A percentile compares a stretch with the other conserved stretches of the same genome.
Conservation (phyloP, 2,329 filamentous ascomycete species). For the Scolecobasidium constrictum region DNA sequence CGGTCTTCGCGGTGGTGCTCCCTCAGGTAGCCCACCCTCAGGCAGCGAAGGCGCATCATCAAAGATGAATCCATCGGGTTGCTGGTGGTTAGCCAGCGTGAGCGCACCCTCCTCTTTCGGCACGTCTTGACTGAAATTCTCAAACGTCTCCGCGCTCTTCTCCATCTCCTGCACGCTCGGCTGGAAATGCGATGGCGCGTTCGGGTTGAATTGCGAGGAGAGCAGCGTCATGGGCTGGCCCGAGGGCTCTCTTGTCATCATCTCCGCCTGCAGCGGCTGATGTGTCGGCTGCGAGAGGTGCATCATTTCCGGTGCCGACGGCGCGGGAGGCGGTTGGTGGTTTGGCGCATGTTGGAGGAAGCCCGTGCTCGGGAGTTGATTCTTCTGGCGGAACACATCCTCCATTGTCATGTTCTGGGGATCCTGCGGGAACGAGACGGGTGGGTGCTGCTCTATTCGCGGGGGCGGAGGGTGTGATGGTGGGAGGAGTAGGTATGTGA, state of each 20-base stretch:
- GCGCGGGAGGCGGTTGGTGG: slow-evolving; percentile 47
- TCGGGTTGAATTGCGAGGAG: slow-evolving; percentile 18
- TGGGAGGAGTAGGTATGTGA: slow-evolving; percentile 58
- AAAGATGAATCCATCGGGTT: slow-evolving; percentile 80
- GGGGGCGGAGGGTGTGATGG: slow-evolving; percentile 50
- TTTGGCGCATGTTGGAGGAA: slow-evolving; percentile 38
- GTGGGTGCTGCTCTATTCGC: slow-evolving; percentile 18
- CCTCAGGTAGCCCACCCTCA: slow-evolving; percentile 40
- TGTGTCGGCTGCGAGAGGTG: slow-evolving; percentile 27
- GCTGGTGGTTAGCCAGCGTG: slow-evolving; percentile 18
- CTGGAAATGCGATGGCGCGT: slow-evolving; percentile 8
- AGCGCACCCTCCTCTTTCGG: slow-evolving; percentile 24
- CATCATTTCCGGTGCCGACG: slow-evolving; percentile 29
- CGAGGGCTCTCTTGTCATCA: slow-evolving; percentile 32
- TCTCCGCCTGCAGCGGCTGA: slow-evolving; percentile 28
- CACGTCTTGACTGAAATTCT: slow-evolving; percentile 45
- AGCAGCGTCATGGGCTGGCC: slow-evolving; percentile 26
- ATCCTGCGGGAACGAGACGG: slow-evolving; percentile 33
- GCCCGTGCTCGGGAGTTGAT: slow-evolving; percentile 29
- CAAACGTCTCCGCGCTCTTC: slow-evolving; percentile 47
- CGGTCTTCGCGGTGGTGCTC: slow-evolving; percentile 51
- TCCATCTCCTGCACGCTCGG: slow-evolving; percentile 42
- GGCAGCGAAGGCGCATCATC: slow-evolving; percentile 59
- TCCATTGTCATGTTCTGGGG: slow-evolving; percentile 46
- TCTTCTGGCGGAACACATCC: slow-evolving; percentile 46